Percentiles rank a stretch among this genome's conserved stretches.
Evolutionary conservation across 2,329 filamentous ascomycete genomes (phyloP).

Genomic region (Epichloe gansuensis): DNA sequence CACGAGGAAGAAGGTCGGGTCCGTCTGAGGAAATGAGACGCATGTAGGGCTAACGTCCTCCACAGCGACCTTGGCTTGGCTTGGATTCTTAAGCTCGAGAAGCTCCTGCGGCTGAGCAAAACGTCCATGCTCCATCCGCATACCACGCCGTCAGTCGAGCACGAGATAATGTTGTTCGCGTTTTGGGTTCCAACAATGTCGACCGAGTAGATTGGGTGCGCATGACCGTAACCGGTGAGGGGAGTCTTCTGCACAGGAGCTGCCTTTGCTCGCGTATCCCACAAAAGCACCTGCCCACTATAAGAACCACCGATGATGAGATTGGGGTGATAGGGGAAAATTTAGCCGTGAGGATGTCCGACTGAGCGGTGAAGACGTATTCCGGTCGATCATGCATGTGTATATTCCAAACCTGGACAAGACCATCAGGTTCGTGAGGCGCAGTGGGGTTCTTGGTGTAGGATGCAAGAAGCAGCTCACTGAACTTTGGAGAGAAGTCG

Average conservation of each 20-base stretch:
- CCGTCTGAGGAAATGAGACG: constrained; percentile 86
- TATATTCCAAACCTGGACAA: constrained; percentile 94
- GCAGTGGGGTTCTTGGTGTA: constrained; percentile 97
- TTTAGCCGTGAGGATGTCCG: constrained; percentile 86
- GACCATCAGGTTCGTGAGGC: constrained; percentile 82
- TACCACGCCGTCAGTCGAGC: constrained; percentile 90
- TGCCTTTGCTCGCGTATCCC: constrained; percentile 87
- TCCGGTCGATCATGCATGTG: constrained; percentile 90
- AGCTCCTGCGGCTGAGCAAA: constrained; percentile 92
- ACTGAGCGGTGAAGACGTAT: constrained; percentile 93
- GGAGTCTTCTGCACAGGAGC: constrained; percentile 92
- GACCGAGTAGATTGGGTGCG: constrained; percentile 90
- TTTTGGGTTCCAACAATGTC: constrained; percentile 97
- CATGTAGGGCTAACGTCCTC: constrained; percentile 93
- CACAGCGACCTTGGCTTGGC: constrained; percentile 61
- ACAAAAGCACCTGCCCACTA: constrained; percentile 88
- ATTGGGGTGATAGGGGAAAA: constrained; percentile 98
- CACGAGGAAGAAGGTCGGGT: constrained; percentile 94
- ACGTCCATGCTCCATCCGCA: constrained; percentile 98
- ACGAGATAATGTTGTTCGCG: constrained; percentile 95
- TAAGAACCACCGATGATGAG: constrained; percentile 94
- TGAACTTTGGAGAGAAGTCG: constrained; percentile 91
- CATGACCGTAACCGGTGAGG: constrained; percentile 86
- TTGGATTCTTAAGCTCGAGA: constrained; percentile 74
- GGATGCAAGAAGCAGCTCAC: constrained; percentile 81